phyloP scores from a whole-genome alignment of 495 filamentous ascomycete species.

The Talaromyces thailandensis region DNA sequence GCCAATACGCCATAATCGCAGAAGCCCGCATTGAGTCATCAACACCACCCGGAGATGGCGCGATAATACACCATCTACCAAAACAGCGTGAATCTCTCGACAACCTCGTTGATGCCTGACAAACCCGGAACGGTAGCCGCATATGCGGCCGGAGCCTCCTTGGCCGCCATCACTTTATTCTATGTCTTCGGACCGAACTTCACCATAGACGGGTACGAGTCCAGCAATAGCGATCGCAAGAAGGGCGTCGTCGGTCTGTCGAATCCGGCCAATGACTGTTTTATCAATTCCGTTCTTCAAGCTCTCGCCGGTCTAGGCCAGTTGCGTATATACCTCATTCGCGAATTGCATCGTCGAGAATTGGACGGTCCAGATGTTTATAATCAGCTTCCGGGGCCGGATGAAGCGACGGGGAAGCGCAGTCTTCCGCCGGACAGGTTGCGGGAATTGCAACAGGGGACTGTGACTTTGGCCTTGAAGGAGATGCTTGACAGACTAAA shows the following conservation, averaged over 20 bases:
- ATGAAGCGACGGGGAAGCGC: slow-evolving; percentile 22
- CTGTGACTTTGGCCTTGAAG: slow-evolving; percentile 84
- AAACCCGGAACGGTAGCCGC: slow-evolving; percentile 77
- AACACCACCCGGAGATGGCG: neutral
- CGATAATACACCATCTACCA: neutral
- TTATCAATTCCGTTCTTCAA: slow-evolving; percentile 96
- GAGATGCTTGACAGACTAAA: slow-evolving; percentile 88
- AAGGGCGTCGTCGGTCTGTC: slow-evolving; percentile 82
- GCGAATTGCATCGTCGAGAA: slow-evolving; percentile 72
- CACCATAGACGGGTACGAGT: slow-evolving; percentile 73
- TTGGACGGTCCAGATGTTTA: slow-evolving; percentile 71
- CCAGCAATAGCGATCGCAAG: slow-evolving; percentile 58
- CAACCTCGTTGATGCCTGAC: slow-evolving; percentile 61
- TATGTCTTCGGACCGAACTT: slow-evolving; percentile 97
- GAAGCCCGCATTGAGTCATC: neutral
- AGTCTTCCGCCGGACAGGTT: slow-evolving; percentile 51
- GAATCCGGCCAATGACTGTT: slow-evolving; percentile 97
- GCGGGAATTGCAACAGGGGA: slow-evolving; percentile 65
- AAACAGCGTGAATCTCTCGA: neutral
- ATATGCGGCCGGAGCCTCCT: slow-evolving; percentile 91
- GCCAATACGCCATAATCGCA: neutral
- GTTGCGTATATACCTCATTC: slow-evolving; percentile 80
- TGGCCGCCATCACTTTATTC: slow-evolving; percentile 90
- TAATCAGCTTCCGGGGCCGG: slow-evolving; percentile 39
- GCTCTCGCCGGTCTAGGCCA: slow-evolving; percentile 91